Conservation (phyloP, 1,284 basidiomycete genomes). For the Irpex sp. region DNA sequence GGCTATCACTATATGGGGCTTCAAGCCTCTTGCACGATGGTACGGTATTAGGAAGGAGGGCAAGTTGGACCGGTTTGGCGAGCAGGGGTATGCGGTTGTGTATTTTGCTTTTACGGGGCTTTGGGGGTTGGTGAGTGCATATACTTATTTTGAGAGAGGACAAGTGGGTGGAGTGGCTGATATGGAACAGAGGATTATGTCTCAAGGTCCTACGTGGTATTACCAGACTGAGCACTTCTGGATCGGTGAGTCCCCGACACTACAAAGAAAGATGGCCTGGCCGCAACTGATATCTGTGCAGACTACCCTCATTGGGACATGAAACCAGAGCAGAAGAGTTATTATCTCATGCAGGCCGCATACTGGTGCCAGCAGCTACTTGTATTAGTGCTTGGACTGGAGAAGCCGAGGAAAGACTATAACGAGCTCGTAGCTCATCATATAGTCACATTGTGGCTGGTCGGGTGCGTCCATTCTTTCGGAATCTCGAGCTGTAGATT, state of each 20-base stretch:
- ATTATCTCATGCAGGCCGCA: constrained; percentile 87
- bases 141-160: too few relatives aligned
- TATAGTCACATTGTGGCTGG: constrained; percentile 92
- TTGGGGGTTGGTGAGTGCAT: constrained; percentile 71
- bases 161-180: too few relatives aligned
- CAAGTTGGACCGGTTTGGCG: constrained; percentile 83
- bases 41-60: constrained; percentile 65
- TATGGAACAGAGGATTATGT: constrained; percentile 73
- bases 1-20: constrained; percentile 65
- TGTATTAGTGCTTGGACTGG: constrained; percentile 80
- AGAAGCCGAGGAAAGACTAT: constrained; percentile 94
- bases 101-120: constrained; percentile 75
- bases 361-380: constrained; percentile 97
- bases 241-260: constrained; percentile 48
- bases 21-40: constrained; percentile 66
- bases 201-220: constrained; percentile 85
- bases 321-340: constrained; percentile 82
- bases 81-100: constrained; percentile 84
- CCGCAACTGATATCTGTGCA: constrained; percentile 21
- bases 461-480: constrained; percentile 51
- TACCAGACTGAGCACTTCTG: constrained; percentile 83
- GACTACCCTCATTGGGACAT: constrained; percentile 91
- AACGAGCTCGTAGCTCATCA: constrained; percentile 86
- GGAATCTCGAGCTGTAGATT: too few relatives aligned
- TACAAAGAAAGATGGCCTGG: not conserved